phyloP scores from a whole-genome alignment of 208 protist genomes.

The Lotmaria passim region DNA sequence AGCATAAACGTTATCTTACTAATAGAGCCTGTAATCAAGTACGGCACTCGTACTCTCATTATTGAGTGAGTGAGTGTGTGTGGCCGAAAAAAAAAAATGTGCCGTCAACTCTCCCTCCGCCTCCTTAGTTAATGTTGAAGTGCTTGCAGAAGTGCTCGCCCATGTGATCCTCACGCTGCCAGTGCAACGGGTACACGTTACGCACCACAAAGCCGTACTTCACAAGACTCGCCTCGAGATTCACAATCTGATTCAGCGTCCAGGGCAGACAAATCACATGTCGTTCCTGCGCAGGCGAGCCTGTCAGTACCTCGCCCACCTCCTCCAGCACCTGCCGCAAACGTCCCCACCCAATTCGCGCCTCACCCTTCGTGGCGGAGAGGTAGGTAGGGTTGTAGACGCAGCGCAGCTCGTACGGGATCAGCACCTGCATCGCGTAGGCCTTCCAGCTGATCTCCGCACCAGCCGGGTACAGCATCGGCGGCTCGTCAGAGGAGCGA shows the following conservation, averaged over 20 bases:
- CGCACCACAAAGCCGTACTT: constrained; percentile 81
- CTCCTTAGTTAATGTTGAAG: constrained; percentile 39
- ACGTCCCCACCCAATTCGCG: constrained; percentile 74
- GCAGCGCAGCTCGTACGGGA: constrained; percentile 79
- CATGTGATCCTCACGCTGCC: constrained; percentile 80
- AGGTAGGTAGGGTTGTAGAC: constrained; percentile 76
- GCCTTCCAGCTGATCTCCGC: constrained; percentile 47
- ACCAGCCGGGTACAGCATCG: constrained; percentile 80
- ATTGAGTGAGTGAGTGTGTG: too few relatives aligned
- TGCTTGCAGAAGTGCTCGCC: constrained; percentile 82
- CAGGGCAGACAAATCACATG: constrained; percentile 82
- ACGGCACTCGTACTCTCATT: too few relatives aligned
- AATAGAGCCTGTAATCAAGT: too few relatives aligned
- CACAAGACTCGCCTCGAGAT: constrained; percentile 85
- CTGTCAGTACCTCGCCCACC: constrained; percentile 17
- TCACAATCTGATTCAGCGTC: constrained; percentile 89
- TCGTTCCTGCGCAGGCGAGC: constrained; percentile 11
- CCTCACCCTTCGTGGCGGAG: constrained; percentile 85
- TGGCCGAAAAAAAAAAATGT: too few relatives aligned
- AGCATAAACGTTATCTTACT: too few relatives aligned
- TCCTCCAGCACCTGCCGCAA: constrained; percentile 77
- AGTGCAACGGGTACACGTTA: constrained; percentile 73
- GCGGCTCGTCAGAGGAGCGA: constrained; percentile 52
- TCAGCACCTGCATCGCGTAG: constrained; percentile 48
- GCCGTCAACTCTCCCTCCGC: not conserved